Base-by-base conservation (phyloP, 768 basidiomycete species). In the Cantharellus anzutake region DNA sequence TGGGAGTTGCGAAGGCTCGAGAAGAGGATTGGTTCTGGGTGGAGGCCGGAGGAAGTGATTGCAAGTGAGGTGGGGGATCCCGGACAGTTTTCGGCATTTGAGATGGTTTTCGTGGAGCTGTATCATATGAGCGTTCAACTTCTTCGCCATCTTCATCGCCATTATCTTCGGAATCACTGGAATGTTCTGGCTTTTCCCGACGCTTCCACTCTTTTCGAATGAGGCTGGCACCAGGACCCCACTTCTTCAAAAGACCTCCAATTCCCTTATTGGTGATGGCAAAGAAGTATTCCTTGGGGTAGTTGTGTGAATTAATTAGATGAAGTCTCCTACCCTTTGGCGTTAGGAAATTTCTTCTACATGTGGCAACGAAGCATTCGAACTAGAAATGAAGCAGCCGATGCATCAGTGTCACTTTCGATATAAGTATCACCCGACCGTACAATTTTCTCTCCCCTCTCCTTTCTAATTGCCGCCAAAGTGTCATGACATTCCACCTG, bases 231-330 rank as follows among this genome's bases (percentile, higher is more conserved):
- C 87, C 88, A 61, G 86, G 84, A 5, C 88, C 88, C 85, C 86
- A 90, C 66, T 73, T 78, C 68, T 80, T 78, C 59, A 90, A 69
- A 16, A 91, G 71, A 2, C 83, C 86, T 7, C 87, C 88, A 7
- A 91, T 80, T 29, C 91, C 91, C 67, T 86, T 90, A 71, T 92
- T 92, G 14, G 87, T 91, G 20, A 94, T 83, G 20, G 85, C 80
- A 68, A 93, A 94, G 71, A 89, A 93, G 69, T 84, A 94, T 66
- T 91, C 80, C 67, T 87, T 87, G 3, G 90, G 89, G 67, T 84
- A 94, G 57, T 76, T 79, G 65, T 94, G 91, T 11, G 75, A 79
- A 65, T 82, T 76, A 52, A 93, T 86, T 58, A 94, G 76, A 72
- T 93, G 91, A 51, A 86, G 73, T 34, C 91, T 73, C 16, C 91